Evolutionary conservation across 1,284 basidiomycete species (phyloP), one percentile per base, ranked within the genome.

Genomic region (Papiliotrema laurentii): DNA sequence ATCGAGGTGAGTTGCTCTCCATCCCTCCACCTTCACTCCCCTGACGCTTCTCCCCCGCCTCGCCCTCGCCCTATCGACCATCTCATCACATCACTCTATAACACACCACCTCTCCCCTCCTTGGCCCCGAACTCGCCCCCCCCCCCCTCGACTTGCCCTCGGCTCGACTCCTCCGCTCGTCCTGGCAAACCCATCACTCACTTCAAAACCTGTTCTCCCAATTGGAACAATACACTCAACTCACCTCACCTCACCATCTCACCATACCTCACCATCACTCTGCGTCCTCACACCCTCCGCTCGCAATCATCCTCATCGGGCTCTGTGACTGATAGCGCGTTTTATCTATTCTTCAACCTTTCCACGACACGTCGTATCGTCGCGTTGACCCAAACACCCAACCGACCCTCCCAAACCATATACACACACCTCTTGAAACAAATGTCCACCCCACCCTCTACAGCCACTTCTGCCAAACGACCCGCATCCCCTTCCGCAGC

Each of bases 401-500:
- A 22, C 25, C 24, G 7, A 43, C n/a, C 14, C n/a, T n/a, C n/a
- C n/a, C n/a, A n/a, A 30, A 24, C 14, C n/a, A 43, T 33, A 27
- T 33, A 9, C 34, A 6, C n/a, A 19, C 27, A 6, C 21, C 5
- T 25, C 43, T 43, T 14, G 11, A 41, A 6, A 16, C 34, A n/a
- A 5, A 45, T 35, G 30, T 33, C 28, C 25, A 38, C 61, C 34
- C 31, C 61, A 47, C 57, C 64, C 34, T 33, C 58, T 13, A 51
- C 54, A 49, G 51, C 55, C 4, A 54, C 30, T 16, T 10, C 30
- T 16, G n/a, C n/a, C 50, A 65, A 67, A 48, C 61, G 64, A 43
- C 56, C 64, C 16, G 61, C 61, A 21, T 67, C 64, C 13, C 64
- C 64, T 26, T 41, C 50, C 10, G 50, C 51, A 33, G 56, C 61